Evolutionary conservation across 106 monocot genomes (phyloP), one percentile per base, ranked within the genome.

Genomic region (Platanthera zijinensis): DNA sequence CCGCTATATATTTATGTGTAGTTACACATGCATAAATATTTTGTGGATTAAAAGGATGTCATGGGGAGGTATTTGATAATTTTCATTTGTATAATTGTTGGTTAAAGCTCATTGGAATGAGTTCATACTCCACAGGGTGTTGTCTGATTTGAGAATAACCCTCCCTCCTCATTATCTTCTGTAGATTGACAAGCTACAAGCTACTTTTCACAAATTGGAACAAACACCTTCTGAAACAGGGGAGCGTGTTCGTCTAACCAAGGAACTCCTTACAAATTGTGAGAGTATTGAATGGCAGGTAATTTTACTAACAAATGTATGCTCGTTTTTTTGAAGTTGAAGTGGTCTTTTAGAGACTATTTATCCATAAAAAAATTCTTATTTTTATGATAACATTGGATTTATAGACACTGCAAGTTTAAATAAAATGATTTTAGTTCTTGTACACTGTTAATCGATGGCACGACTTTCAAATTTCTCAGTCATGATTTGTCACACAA

Each of bases 181-280:
- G 52, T 89, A 92, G 92, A 92, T 92, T 83, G 83, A 89, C 80
- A 92, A 92, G 45, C 78, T 89, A 62, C 87, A 85, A 83, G 63
- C 69, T 73, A 81, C 87, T 72, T 89, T 85, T 74, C 80, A 83
- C 17, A 79, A 82, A 83, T 85, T 84, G 89, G 85, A 89, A 57
- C 71, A 87, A 50, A 87, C 84, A 10, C 75, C 82, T 77, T 71
- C 78, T 61, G 83, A 87, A 67, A 87, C 89, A 5, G 89, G 89
- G 78, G 92, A 89, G 73, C 77, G 52, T 81, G 87, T 83, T 85
- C 86, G 87, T 81, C 79, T 92, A 21, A 87, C 80, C 15, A 92
- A 79, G 74, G 92, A 89, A 75, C 85, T 92, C 28, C 30, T 72
- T 57, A 71, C 71, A 15, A 78, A 52, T 56, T 78, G 71, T 49